These are phyloP conservation scores for Sabuloglossum arenarium DNA, from an alignment of 495 filamentous ascomycete species.

Conservation along the genomic window DNA sequence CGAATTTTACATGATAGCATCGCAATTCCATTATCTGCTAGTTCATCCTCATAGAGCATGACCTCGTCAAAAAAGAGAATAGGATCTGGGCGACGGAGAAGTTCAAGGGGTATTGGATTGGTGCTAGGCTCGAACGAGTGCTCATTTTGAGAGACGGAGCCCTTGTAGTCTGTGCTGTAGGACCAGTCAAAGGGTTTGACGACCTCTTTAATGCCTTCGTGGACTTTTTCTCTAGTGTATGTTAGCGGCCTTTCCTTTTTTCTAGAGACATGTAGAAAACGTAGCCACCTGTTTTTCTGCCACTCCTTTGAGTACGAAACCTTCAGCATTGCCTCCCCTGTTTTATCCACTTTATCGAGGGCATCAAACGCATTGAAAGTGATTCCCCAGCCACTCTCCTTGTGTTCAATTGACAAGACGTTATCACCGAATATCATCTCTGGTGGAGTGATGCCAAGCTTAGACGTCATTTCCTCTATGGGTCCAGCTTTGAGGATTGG, in stretches of 20 bases:
- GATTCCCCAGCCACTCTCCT: slow-evolving; percentile 46
- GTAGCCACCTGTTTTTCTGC: slow-evolving; percentile 49
- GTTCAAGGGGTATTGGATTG: slow-evolving; percentile 55
- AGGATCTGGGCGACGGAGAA: slow-evolving; percentile 69
- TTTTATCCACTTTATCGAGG: slow-evolving; percentile 82
- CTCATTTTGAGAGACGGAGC: slow-evolving; percentile 27
- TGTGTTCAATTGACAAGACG: slow-evolving; percentile 48
- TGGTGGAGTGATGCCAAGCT: slow-evolving; percentile 65
- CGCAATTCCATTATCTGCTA: slow-evolving; percentile 91
- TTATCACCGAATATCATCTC: slow-evolving; percentile 99
- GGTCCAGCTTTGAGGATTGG: slow-evolving; percentile 81
- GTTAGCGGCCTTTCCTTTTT: background rate
- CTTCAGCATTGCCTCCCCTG: slow-evolving; percentile 67
- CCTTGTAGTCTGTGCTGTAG: slow-evolving; percentile 71
- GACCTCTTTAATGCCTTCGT: slow-evolving; percentile 78
- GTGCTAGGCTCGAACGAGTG: slow-evolving; percentile 27
- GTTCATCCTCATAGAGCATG: slow-evolving; percentile 87
- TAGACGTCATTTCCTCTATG: slow-evolving; percentile 65
- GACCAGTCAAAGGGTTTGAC: slow-evolving; percentile 97
- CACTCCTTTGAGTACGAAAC: slow-evolving; percentile 85
- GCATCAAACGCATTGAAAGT: slow-evolving; percentile 71
- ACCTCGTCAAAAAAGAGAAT: slow-evolving; percentile 92
- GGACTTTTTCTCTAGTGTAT: slow-evolving; percentile 45
- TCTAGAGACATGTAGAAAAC: slow-evolving; percentile 2
- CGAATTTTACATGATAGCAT: slow-evolving; percentile 72